phyloP scores from a whole-genome alignment of 1,139 yeast genomes.

The Saccharomyces hybrid region DNA sequence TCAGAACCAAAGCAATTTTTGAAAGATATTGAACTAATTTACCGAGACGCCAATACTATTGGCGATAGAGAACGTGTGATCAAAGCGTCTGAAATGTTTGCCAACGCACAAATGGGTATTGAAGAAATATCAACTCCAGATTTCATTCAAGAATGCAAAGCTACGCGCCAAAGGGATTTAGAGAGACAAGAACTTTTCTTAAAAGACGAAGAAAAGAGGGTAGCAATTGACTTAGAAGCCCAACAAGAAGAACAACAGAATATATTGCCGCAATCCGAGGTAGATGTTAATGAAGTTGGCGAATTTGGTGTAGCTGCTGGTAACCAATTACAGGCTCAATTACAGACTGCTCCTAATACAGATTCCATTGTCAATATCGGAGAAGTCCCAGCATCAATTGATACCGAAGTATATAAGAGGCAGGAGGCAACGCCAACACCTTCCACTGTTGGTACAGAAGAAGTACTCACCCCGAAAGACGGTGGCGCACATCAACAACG shows the following conservation, averaged over 20 bases:
- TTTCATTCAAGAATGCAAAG: conserved; percentile 68
- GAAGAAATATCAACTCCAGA: conserved; percentile 79
- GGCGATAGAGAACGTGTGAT: conserved; percentile 81
- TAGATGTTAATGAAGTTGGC: conserved; percentile 2
- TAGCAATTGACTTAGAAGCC: conserved; percentile 11
- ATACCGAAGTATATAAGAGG: not conserved
- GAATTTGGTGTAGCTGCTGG: conserved; percentile 25
- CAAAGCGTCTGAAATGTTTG: conserved; percentile 91
- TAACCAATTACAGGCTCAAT: conserved; percentile 24
- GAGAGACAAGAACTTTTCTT: conserved; percentile 42
- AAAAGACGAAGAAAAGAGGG: conserved; percentile 32
- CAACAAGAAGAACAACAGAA: conserved; percentile 6
- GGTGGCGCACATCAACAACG: not conserved
- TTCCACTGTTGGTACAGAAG: not conserved
- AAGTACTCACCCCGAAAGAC: not conserved
- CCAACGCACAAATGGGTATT: conserved; percentile 90
- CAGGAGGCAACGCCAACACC: not conserved
- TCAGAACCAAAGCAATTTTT: conserved; percentile 88
- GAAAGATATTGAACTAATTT: conserved; percentile 76
- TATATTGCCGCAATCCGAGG: not conserved
- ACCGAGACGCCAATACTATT: conserved; percentile 61
- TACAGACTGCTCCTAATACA: conserved; percentile 1
- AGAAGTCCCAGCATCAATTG: not conserved
- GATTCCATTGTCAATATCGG: not conserved
- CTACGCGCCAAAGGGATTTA: conserved; percentile 61